Evolutionary conservation across 257 asterid genomes (phyloP).

Genomic region (Solanum dulcamara): DNA sequence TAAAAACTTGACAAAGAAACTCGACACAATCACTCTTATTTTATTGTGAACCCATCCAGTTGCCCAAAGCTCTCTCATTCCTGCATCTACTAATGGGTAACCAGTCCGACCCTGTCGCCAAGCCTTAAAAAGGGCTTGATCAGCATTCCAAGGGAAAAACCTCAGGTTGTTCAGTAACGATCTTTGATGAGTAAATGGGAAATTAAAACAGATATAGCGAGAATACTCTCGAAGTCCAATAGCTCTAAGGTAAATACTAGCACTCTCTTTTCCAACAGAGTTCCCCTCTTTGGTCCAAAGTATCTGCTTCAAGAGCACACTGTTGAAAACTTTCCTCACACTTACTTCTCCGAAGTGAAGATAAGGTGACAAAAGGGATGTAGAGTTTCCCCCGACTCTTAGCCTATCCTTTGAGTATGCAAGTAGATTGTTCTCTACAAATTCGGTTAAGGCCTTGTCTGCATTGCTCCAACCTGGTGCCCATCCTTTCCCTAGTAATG

Average conservation of each 20-base stretch:
- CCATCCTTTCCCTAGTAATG: conserved; percentile 79
- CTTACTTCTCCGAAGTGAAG: conserved; percentile 90
- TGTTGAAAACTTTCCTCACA: conserved; percentile 50
- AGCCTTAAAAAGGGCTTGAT: conserved; percentile 57
- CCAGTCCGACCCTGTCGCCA: conserved; percentile 97
- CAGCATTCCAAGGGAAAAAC: conserved; percentile 74
- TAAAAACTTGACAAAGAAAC: conserved; percentile 78
- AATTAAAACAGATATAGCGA: conserved; percentile 86
- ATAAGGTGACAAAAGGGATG: conserved; percentile 77
- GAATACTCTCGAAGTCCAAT: conserved; percentile 81
- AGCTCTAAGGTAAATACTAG: conserved; percentile 44
- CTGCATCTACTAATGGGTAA: conserved; percentile 87
- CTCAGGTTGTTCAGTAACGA: conserved; percentile 45
- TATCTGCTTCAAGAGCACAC: conserved; percentile 44
- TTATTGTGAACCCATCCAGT: conserved; percentile 91
- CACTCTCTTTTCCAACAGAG: conserved; percentile 43
- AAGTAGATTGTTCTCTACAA: conserved; percentile 46
- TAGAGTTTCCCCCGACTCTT: conserved; percentile 56
- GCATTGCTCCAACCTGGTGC: conserved; percentile 89
- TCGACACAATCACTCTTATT: conserved; percentile 68
- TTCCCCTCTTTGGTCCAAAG: conserved; percentile 58
- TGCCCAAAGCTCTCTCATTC: conserved; percentile 97
- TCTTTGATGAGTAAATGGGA: conserved; percentile 75
- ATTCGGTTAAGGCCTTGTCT: conserved; percentile 56
- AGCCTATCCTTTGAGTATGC: conserved; percentile 58